phyloP scores from a whole-genome alignment of 2,329 filamentous ascomycete genomes.

The Podosphaera fusca region DNA sequence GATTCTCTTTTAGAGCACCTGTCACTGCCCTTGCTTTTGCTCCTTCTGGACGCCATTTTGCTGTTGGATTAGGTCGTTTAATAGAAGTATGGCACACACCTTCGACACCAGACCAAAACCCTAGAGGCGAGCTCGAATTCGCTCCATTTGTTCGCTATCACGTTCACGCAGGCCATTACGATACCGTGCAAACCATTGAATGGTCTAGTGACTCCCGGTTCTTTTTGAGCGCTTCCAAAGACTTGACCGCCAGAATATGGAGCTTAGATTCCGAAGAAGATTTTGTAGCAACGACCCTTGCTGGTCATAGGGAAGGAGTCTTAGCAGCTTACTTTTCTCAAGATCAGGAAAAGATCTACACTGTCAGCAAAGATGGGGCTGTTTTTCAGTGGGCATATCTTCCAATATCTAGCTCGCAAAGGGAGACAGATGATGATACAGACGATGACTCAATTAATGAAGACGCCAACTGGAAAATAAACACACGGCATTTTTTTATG shows the following conservation, averaged over 20 bases:
- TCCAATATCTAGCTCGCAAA: constrained; percentile 14
- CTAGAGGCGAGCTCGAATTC: constrained; percentile 71
- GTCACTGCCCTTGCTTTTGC: constrained; percentile 76
- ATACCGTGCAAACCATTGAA: constrained; percentile 62
- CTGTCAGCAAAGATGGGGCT: constrained; percentile 90
- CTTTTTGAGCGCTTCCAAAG: constrained; percentile 77
- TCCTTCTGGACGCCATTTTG: constrained; percentile 76
- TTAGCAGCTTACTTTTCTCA: constrained; percentile 93
- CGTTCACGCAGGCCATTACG: constrained; percentile 71
- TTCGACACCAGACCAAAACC: constrained; percentile 59
- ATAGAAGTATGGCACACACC: constrained; percentile 95
- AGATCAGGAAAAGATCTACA: constrained; percentile 88
- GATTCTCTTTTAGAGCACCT: constrained; percentile 79
- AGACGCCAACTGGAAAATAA: constrained; percentile 68
- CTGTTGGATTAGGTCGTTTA: constrained; percentile 63
- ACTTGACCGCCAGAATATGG: constrained; percentile 87
- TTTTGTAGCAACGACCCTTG: constrained; percentile 72
- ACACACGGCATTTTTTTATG: constrained; percentile 82
- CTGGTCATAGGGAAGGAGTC: constrained; percentile 75
- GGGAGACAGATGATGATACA: constrained; percentile 30
- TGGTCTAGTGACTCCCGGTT: constrained; percentile 96
- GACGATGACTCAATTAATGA: constrained; percentile 34
- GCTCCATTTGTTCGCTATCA: constrained; percentile 82
- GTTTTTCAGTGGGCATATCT: constrained; percentile 84
- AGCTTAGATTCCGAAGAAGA: constrained; percentile 69